phyloP scores from a whole-genome alignment of 2,329 filamentous ascomycete genomes.

The Aspergillus tamarii region DNA sequence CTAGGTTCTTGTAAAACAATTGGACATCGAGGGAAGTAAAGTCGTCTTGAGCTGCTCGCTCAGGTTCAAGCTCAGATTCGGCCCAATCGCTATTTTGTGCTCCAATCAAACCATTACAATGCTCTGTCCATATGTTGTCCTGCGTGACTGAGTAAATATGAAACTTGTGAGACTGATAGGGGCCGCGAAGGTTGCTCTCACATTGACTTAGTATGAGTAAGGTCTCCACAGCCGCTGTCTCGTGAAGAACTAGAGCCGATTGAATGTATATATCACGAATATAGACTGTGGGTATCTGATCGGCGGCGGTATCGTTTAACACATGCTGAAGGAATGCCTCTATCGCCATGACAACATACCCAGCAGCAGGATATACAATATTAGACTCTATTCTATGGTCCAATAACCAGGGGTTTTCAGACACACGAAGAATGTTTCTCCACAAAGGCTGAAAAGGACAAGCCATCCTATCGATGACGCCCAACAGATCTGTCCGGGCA shows the following conservation, averaged over 20 bases:
- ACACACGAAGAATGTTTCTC: conserved; percentile 32
- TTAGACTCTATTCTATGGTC: conserved; percentile 32
- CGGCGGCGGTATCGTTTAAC: neutral
- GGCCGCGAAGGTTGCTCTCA: neutral
- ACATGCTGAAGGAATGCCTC: conserved; percentile 28
- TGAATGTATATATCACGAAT: conserved; percentile 28
- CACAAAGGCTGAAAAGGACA: conserved; percentile 28
- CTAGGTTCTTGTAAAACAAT: conserved; percentile 31
- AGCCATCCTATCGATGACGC: conserved; percentile 13
- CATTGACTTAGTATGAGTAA: neutral
- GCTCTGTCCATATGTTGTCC: conserved; percentile 29
- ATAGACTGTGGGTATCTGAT: neutral
- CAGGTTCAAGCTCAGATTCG: neutral
- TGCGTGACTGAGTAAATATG: conserved; percentile 25
- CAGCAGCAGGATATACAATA: conserved; percentile 36
- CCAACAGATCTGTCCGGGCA: conserved; percentile 31
- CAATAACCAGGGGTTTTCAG: conserved; percentile 34
- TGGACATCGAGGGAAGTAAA: conserved; percentile 21
- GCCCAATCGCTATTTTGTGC: neutral
- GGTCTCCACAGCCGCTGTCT: conserved; percentile 22
- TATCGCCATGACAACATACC: conserved; percentile 33
- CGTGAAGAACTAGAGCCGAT: conserved; percentile 27
- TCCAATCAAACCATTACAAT: conserved; percentile 26
- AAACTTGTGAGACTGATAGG: conserved; percentile 17
- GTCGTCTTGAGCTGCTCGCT: neutral